A percentile compares a stretch with the other conserved stretches of the same genome.
phyloP scores from a whole-genome alignment of 768 basidiomycete genomes.

The Amanita fuliginea region DNA sequence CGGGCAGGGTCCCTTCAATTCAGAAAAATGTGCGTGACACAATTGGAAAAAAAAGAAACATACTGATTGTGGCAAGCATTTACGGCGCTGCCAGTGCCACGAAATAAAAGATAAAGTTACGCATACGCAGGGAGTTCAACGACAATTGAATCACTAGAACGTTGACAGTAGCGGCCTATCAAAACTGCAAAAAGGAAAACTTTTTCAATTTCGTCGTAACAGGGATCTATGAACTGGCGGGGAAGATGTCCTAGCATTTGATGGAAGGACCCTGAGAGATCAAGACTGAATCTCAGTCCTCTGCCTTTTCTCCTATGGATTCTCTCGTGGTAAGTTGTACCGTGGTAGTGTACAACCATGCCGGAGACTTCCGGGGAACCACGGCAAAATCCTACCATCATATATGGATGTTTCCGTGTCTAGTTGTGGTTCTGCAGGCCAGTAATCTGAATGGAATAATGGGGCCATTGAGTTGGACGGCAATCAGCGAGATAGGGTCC shows the following conservation, averaged over 20 bases:
- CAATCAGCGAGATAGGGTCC: constrained; percentile 61
- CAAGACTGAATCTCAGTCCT: too few relatives aligned
- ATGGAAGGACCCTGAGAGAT: too few relatives aligned
- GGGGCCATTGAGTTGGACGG: constrained; percentile 84
- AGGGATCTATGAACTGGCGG: too few relatives aligned
- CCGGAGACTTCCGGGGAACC: constrained; percentile 57
- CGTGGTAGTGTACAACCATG: too few relatives aligned
- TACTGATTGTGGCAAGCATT: neutral
- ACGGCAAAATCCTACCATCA: constrained; percentile 45
- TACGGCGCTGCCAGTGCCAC: too few relatives aligned
- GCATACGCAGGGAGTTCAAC: constrained; percentile 78
- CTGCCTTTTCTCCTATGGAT: constrained; percentile 56
- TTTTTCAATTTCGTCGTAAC: too few relatives aligned
- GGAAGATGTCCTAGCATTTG: too few relatives aligned
- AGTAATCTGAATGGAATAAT: constrained; percentile 90
- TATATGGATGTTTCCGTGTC: constrained; percentile 45
- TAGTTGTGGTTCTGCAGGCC: constrained; percentile 28
- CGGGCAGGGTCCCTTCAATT: neutral
- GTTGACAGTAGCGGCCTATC: constrained; percentile 51
- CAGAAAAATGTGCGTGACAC: neutral
- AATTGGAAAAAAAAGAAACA: neutral
- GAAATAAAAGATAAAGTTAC: constrained; percentile 26
- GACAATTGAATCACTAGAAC: constrained; percentile 36
- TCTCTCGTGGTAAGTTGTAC: constrained; percentile 52
- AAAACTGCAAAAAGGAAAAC: neutral